Percentiles rank a stretch among this genome's conserved stretches.
These are phyloP conservation scores for Microsporum canis DNA, from an alignment of 2,329 filamentous ascomycete genomes.

Conservation along the genomic window DNA sequence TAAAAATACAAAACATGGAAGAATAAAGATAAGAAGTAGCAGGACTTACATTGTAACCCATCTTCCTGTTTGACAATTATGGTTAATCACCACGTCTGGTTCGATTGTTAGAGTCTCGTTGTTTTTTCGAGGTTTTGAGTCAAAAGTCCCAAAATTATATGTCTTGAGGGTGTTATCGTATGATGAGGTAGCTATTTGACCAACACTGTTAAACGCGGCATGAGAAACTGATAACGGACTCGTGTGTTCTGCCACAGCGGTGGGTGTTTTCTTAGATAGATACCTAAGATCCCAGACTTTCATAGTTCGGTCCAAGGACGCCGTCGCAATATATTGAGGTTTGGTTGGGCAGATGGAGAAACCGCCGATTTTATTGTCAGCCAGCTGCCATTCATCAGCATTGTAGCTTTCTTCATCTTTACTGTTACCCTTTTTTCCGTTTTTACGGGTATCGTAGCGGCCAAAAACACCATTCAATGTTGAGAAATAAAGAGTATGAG, in stretches of 20 bases:
- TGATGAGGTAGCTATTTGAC: conserved; percentile 78
- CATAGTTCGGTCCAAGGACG: conserved; percentile 76
- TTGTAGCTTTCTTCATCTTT: conserved; percentile 33
- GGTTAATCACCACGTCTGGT: conserved; percentile 57
- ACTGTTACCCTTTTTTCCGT: not conserved
- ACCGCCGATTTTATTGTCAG: conserved; percentile 90
- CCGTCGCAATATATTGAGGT: conserved; percentile 75
- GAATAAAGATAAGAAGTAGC: not conserved
- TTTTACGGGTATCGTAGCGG: conserved; percentile 61
- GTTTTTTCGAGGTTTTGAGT: conserved; percentile 47
- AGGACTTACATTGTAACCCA: conserved; percentile 71
- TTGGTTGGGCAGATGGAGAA: conserved; percentile 73
- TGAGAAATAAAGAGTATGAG: conserved; percentile 72
- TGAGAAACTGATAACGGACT: conserved; percentile 81
- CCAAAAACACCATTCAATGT: conserved; percentile 74
- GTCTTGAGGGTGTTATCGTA: conserved; percentile 96
- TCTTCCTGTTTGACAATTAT: conserved; percentile 92
- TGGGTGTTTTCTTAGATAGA: conserved; percentile 51
- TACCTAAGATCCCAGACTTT: conserved; percentile 89
- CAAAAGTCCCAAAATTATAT: conserved; percentile 57
- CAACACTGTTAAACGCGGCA: conserved; percentile 75
- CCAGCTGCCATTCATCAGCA: conserved; percentile 60
- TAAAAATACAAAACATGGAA: not conserved
- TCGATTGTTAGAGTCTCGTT: conserved; percentile 55
- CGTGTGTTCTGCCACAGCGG: conserved; percentile 67